These are phyloP conservation scores for Gloeostereum incarnatum DNA, from an alignment of 768 basidiomycete species.

Conservation along the genomic window DNA sequence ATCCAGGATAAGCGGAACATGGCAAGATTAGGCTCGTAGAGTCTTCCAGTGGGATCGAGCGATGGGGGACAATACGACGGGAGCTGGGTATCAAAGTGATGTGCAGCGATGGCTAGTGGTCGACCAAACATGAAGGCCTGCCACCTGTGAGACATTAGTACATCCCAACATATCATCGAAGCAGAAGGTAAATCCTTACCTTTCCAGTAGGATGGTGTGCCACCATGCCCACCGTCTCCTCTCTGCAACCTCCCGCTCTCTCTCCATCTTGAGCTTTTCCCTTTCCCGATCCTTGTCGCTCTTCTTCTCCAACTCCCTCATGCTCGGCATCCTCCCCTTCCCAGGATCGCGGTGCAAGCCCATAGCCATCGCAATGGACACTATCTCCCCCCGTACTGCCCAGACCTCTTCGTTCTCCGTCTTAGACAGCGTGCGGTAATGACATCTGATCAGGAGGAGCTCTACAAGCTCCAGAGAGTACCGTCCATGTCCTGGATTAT, in stretches of 20 bases:
- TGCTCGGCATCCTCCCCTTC: constrained; percentile 68
- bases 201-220: constrained; percentile 76
- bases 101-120: constrained; percentile 64
- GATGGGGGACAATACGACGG: constrained; percentile 61
- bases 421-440: constrained; percentile 67
- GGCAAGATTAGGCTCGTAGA: constrained; percentile 69
- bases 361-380: constrained; percentile 73
- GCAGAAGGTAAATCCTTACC: constrained; percentile 29
- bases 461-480: constrained; percentile 72
- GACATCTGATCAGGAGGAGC: constrained; percentile 56
- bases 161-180: not conserved
- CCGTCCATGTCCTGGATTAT: no score
- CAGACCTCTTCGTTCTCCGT: constrained; percentile 78
- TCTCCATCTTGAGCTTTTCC: no score
- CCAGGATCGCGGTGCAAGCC: constrained; percentile 83
- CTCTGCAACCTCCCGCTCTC: constrained; percentile 59
- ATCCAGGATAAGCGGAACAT: constrained; percentile 71
- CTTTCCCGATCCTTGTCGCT: no score
- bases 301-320: no score
- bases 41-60: constrained; percentile 51
- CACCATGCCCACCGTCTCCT: constrained; percentile 86
- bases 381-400: constrained; percentile 62
- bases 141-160: constrained; percentile 41
- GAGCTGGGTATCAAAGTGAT: constrained; percentile 77
- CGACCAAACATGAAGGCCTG: constrained; percentile 84